Conservation (phyloP, 257 asterid genomes). For the Solanum boliviense region DNA sequence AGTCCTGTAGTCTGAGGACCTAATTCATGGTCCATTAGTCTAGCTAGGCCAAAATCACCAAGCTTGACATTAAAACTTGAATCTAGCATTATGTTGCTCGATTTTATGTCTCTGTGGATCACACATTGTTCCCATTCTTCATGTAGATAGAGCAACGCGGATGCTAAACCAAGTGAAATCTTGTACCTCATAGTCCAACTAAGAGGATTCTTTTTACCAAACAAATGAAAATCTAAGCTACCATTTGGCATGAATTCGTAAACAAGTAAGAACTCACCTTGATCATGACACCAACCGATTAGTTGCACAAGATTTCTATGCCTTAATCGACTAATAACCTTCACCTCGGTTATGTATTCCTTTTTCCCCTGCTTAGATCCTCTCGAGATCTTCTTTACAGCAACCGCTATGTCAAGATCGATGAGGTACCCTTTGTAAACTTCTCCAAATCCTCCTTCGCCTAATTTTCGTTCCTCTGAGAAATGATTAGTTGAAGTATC, state of each 20-base stretch:
- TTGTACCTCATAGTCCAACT: conserved; percentile 20
- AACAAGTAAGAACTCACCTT: conserved; percentile 24
- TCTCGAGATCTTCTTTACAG: conserved; percentile 27
- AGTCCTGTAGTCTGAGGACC: conserved; percentile 20
- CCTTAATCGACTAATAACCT: conserved; percentile 25
- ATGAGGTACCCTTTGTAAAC: conserved; percentile 22
- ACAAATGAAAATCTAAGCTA: conserved; percentile 21
- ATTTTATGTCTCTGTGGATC: conserved; percentile 24
- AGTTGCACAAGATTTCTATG: conserved; percentile 28
- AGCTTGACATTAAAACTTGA: conserved; percentile 24
- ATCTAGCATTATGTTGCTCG: conserved; percentile 31
- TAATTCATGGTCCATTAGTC: conserved; percentile 25
- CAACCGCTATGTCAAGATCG: conserved; percentile 18
- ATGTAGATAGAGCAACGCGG: conserved; percentile 28
- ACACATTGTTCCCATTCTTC: conserved; percentile 39
- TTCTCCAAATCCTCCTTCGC: conserved; percentile 31
- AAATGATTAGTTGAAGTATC: conserved; percentile 23
- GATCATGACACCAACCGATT: conserved; percentile 35
- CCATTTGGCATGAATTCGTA: conserved; percentile 31
- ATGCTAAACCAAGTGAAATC: conserved; percentile 20
- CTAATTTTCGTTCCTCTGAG: conserved; percentile 19
- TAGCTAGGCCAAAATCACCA: conserved; percentile 31
- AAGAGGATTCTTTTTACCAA: conserved; percentile 13
- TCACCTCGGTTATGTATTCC: conserved; percentile 28
- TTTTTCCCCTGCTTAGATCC: conserved; percentile 28